These are phyloP conservation scores for Podospora australis DNA, from an alignment of 495 filamentous ascomycete genomes.

Conservation along the genomic window DNA sequence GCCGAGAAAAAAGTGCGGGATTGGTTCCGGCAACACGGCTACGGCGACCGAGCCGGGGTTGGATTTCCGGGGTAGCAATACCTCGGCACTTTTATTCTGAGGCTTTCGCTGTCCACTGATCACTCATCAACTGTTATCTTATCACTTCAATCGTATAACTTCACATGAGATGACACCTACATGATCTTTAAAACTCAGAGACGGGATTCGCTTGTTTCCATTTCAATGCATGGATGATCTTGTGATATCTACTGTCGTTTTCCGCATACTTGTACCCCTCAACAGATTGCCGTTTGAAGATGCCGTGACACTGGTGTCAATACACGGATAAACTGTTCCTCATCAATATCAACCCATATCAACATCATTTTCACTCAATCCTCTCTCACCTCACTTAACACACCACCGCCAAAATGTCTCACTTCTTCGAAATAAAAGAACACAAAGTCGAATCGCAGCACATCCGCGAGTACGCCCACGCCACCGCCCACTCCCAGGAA, in stretches of 20 bases:
- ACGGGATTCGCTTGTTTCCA: not conserved
- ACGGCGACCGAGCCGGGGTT: too few relatives aligned
- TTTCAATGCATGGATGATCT: too few relatives aligned
- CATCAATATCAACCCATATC: not conserved
- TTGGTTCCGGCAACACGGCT: too few relatives aligned
- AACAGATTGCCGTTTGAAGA: too few relatives aligned
- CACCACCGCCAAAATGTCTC: conserved; percentile 15
- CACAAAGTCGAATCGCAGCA: conserved; percentile 62
- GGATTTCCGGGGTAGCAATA: too few relatives aligned
- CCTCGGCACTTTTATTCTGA: too few relatives aligned
- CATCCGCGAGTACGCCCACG: conserved; percentile 64
- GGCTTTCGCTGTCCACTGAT: not conserved
- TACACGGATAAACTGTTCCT: too few relatives aligned
- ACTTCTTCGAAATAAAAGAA: conserved; percentile 38
- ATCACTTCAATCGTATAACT: not conserved
- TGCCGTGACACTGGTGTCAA: too few relatives aligned
- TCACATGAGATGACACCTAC: not conserved
- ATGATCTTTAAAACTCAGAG: not conserved
- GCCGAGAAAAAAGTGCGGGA: too few relatives aligned
- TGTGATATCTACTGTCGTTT: too few relatives aligned
- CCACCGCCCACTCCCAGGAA: conserved; percentile 57
- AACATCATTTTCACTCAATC: not conserved
- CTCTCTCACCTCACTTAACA: not conserved
- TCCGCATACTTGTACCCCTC: too few relatives aligned
- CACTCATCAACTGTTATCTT: not conserved